Base-by-base conservation (phyloP, 176 grass and related monocot genomes). In the Rhipidocladum racemiflorum region DNA sequence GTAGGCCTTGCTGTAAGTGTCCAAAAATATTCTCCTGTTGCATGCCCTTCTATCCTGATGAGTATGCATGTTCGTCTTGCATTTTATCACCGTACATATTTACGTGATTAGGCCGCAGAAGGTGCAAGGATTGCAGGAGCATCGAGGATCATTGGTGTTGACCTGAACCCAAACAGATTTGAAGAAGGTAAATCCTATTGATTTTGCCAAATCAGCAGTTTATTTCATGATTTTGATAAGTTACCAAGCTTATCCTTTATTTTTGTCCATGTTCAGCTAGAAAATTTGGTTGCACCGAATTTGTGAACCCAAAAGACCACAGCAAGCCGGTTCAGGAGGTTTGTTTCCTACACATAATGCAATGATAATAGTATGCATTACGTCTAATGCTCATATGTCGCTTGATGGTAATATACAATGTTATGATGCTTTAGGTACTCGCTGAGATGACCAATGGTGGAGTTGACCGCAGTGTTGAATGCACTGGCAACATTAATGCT, bases 361-460 rank as follows among this genome's bases (percentile, higher is more conserved):
- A 21, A 20, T 21, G 49, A 53, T 53, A 21, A 45, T 44, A 13
- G 18, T n/a, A 9, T 9, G 63, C 6, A 35, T 59, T 80, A 55
- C 16, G 0, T 34, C 32, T 68, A 25, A 7, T 51, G 44, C 9
- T 6, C 14, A 49, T 84, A 11, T 20, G 20, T 34, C n/a, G 17
- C 12, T 46, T 40, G 16, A 39, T 65, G 23, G 46, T 90, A 70
- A 76, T 32, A 45, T 77, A 23, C 38, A 39, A 29, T 68, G 38
- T 25, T 16, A 2, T 70, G 11, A 23, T 86, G 57, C 59, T 72
- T 75, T 79, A 97, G 94, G 94, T 97, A 59, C 81, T 97, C 68
- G 83, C 72, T 88, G 94, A 94, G 56, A 97, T 97, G 83, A 97
- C 94, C 20, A 85, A 92, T 44, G 94, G 94, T 1, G 94, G 94